Base-by-base conservation (phyloP, 805 yeast species). In the Millerozyma miso region DNA sequence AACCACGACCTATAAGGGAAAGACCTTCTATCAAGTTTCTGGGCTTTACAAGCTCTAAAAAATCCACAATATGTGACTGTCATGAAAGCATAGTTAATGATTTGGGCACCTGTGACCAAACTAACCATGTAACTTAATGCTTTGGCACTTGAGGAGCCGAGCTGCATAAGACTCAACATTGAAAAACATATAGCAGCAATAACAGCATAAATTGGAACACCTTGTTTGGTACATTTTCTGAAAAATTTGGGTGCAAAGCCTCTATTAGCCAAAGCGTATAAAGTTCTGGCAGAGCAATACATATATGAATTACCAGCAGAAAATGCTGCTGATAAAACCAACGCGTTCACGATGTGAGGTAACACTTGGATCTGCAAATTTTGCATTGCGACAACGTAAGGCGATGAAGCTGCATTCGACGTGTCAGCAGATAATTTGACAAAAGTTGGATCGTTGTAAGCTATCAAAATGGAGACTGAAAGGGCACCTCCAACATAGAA, bases 301-400 rank as follows among this genome's bases (percentile, higher is more conserved):
- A 85, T 77, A 58, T 81, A 84, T 1, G 91, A 84, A 59, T 87
- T 87, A 41, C 95, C 96, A 2, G 95, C 89, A 31, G 89, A 81
- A 51, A 87, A 83, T 0, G 90, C 85, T 1, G 93, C 77, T 4
- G 87, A 71, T 42, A 88, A 71, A 42, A 88, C 73, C 23, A 87
- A 77, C 1, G 79, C 95, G 62, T 89, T 89, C 44, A 89, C 88
- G 46, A 88, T 73, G 55, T 83, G 78, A 26, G 95, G 95, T 38
- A 88, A 68, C 0, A 76, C 82, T 29, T 69, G 76, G 41, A 88
- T 83, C 1, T 78, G 75, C 54, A 87, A 65, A 42, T 71, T 73
- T 42, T 67, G 63, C 88, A 88, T 88, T 5, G 53, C 46, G 14
- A 62, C 54, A 31, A 64, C 63, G 40, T 59, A 64, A 3, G 66